phyloP scores from a whole-genome alignment of 23 red algal species.

The Agarophyton chilense region DNA sequence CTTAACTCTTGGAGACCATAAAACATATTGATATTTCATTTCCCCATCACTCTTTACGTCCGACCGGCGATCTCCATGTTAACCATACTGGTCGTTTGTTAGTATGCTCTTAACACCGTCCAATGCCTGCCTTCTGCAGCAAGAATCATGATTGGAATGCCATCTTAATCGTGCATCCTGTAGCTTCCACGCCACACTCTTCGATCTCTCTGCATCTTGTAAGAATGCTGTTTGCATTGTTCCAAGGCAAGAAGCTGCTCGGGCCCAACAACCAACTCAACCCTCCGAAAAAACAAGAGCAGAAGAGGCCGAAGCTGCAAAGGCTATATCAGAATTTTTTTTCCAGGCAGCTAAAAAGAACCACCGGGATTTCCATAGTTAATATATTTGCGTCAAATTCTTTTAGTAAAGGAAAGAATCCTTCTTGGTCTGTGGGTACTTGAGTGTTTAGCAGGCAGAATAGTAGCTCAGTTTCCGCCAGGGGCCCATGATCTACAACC shows the following conservation, averaged over 20 bases:
- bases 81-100: slow-evolving; percentile 8
- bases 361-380: slow-evolving; percentile 38
- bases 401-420: background rate
- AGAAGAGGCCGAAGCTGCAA: slow-evolving; percentile 27
- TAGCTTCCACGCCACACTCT: slow-evolving; percentile 52
- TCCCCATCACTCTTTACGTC: background rate
- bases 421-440: background rate
- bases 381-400: slow-evolving; percentile 14
- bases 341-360: slow-evolving; percentile 24
- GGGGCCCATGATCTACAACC: too few relatives aligned
- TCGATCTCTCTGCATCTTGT: background rate
- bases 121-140: slow-evolving; percentile 20
- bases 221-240: slow-evolving; percentile 5
- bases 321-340: slow-evolving; percentile 1
- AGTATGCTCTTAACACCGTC: slow-evolving; percentile 29
- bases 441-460: background rate
- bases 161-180: slow-evolving; percentile 45
- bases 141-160: slow-evolving; percentile 50
- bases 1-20: background rate
- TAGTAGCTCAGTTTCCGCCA: slow-evolving; percentile 1
- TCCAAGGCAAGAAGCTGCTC: slow-evolving; percentile 63
- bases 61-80: background rate
- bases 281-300: slow-evolving; percentile 28
- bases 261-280: slow-evolving; percentile 52
- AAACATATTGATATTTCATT: background rate